Conservation (phyloP, 73 alveolate genomes). For the Loxodes magnus region DNA sequence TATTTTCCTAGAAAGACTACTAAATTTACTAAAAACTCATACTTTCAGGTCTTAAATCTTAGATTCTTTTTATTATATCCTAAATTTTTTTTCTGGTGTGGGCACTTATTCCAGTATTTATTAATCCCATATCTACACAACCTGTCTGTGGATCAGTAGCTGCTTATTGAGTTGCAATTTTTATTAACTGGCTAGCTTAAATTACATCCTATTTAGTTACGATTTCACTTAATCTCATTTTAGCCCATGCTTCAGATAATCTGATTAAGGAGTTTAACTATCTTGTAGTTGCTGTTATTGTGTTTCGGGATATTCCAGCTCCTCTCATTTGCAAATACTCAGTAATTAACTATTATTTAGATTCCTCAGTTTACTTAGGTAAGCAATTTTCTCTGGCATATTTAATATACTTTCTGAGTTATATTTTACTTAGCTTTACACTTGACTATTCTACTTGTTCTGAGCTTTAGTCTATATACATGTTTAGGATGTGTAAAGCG, state of each 20-base stretch:
- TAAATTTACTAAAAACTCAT: constrained; percentile 32
- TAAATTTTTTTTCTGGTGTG: constrained; percentile 49
- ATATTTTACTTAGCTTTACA: constrained; percentile 44
- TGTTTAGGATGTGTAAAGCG: constrained; percentile 87
- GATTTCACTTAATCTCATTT: constrained; percentile 63
- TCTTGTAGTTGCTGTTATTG: constrained; percentile 98
- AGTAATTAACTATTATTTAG: constrained; percentile 47
- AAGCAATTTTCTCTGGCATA: constrained; percentile 30
- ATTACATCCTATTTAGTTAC: constrained; percentile 79
- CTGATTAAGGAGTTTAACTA: constrained; percentile 92
- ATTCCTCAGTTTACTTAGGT: constrained; percentile 74
- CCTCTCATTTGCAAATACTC: constrained; percentile 80
- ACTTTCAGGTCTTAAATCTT: constrained; percentile 48
- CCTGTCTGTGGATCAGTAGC: constrained; percentile 97
- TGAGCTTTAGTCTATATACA: constrained; percentile 28
- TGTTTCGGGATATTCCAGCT: constrained; percentile 64
- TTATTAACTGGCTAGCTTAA: constrained; percentile 68
- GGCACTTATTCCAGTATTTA: constrained; percentile 61
- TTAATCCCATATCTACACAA: constrained; percentile 66
- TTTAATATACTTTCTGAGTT: constrained; percentile 60
- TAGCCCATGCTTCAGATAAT: constrained; percentile 88
- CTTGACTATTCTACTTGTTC: constrained; percentile 31
- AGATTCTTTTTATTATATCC: constrained; percentile 35
- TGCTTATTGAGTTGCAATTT: constrained; percentile 93
- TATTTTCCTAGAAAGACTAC: constrained; percentile 29